A percentile compares a stretch with the other conserved stretches of the same genome.
phyloP scores from a whole-genome alignment of 2,329 filamentous ascomycete species.

The Aspergillus sp. region DNA sequence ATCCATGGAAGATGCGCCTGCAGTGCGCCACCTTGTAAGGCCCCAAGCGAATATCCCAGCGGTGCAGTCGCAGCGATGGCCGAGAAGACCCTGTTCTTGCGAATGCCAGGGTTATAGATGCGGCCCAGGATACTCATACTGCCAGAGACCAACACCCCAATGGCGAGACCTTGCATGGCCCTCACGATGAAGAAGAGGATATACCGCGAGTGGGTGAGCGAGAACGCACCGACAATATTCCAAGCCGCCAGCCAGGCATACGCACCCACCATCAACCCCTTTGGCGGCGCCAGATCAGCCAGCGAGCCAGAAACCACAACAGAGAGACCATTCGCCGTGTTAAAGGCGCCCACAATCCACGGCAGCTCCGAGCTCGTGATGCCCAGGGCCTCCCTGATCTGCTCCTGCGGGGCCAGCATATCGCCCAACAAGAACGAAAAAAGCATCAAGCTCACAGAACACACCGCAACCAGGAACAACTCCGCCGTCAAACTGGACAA shows the following conservation, averaged over 20 bases:
- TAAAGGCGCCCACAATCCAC: conserved; percentile 45
- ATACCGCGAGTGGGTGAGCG: conserved; percentile 33
- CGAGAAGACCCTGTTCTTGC: conserved; percentile 52
- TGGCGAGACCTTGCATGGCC: conserved; percentile 49
- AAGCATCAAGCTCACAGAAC: conserved; percentile 45
- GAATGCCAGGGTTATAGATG: conserved; percentile 45
- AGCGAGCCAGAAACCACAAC: conserved; percentile 41
- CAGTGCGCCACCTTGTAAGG: conserved; percentile 44
- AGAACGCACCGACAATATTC: conserved; percentile 41
- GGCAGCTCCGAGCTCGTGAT: conserved; percentile 42
- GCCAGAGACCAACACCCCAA: conserved; percentile 51
- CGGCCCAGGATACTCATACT: conserved; percentile 49
- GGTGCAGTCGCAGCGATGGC: conserved; percentile 51
- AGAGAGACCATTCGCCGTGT: conserved; percentile 44
- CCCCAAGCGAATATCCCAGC: conserved; percentile 45
- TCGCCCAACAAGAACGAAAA: conserved; percentile 46
- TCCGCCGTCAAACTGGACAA: conserved; percentile 42
- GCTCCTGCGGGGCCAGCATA: conserved; percentile 41
- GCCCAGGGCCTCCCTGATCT: conserved; percentile 38
- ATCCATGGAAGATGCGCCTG: conserved; percentile 44
- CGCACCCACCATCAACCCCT: conserved; percentile 43
- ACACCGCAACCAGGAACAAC: conserved; percentile 43
- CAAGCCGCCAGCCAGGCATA: conserved; percentile 45
- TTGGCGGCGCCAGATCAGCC: conserved; percentile 43
- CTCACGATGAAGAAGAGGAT: conserved; percentile 39